These are phyloP conservation scores for Macrotyloma uniflorum DNA, from an alignment of 306 rosid species.

Conservation along the genomic window DNA sequence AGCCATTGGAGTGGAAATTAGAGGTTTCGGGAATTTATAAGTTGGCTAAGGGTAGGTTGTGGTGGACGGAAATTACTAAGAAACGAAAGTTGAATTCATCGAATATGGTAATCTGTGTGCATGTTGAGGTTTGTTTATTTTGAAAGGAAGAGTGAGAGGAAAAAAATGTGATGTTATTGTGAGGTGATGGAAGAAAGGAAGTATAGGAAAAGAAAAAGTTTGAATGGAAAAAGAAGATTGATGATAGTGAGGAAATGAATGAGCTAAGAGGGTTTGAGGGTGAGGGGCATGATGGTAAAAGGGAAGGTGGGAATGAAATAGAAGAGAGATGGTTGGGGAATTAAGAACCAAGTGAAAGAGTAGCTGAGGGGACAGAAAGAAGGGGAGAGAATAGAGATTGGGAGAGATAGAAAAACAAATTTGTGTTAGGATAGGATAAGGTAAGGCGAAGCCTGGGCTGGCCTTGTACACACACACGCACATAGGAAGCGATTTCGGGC, in stretches of 20 bases:
- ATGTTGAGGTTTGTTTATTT: conserved; percentile 6
- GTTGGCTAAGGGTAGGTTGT: background rate
- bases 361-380: conserved; percentile 1
- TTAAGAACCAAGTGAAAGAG: conserved; percentile 18
- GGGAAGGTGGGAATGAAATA: background rate
- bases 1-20: too few relatives aligned
- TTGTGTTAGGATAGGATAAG: conserved; percentile 71
- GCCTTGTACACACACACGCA: conserved; percentile 38
- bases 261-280: background rate
- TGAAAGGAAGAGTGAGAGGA: background rate
- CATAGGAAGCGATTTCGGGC: conserved; percentile 58
- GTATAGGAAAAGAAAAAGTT: too few relatives aligned
- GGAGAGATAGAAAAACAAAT: conserved; percentile 27
- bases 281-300: conserved; percentile 3
- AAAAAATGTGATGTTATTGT: background rate
- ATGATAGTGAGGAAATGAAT: background rate
- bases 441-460: conserved; percentile 48
- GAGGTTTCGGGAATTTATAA: background rate
- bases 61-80: conserved; percentile 48
- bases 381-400: background rate
- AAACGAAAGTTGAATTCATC: conserved; percentile 39
- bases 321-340: conserved; percentile 5
- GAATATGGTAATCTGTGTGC: conserved; percentile 21
- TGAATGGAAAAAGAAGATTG: background rate
- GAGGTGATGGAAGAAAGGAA: too few relatives aligned